Evolutionary conservation across 495 filamentous ascomycete species (phyloP).

Genomic region (Penicillium waksmanii): DNA sequence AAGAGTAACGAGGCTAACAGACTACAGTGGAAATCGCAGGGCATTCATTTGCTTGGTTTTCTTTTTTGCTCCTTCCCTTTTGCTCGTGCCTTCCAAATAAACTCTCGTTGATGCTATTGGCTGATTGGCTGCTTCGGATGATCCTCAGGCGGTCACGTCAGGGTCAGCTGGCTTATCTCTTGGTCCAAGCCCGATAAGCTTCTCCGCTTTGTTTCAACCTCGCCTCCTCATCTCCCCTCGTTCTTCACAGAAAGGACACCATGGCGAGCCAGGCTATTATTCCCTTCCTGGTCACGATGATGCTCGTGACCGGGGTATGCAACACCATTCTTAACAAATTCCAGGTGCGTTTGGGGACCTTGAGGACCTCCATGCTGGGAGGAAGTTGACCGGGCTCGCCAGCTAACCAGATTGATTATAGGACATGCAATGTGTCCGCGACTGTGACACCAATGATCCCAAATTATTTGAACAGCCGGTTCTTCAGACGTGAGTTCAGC

Average conservation of each 20-base stretch:
- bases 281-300: constrained; percentile 87
- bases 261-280: constrained; percentile 67
- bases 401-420: constrained; percentile 35
- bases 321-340: constrained; percentile 98
- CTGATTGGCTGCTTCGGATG: neutral
- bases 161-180: constrained; percentile 25
- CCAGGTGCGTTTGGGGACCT: constrained; percentile 59
- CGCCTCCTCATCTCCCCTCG: constrained; percentile 15
- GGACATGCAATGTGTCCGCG: constrained; percentile 94
- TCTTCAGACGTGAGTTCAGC: constrained; percentile 73
- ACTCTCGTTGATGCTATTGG: neutral
- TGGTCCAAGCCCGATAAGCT: constrained; percentile 14
- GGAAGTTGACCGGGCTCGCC: neutral
- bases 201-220: constrained; percentile 25
- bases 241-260: constrained; percentile 12
- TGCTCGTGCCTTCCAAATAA: neutral
- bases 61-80: neutral
- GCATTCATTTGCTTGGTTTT: neutral
- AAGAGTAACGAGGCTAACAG: too few relatives aligned
- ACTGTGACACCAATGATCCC: constrained; percentile 81
- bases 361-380: neutral
- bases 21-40: too few relatives aligned
- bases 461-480: constrained; percentile 91
- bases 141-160: constrained; percentile 9
- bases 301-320: constrained; percentile 89